Evolutionary conservation across 176 grass and related monocot genomes (phyloP), one percentile per base, ranked within the genome.

Genomic region (Oryza glumipatula): DNA sequence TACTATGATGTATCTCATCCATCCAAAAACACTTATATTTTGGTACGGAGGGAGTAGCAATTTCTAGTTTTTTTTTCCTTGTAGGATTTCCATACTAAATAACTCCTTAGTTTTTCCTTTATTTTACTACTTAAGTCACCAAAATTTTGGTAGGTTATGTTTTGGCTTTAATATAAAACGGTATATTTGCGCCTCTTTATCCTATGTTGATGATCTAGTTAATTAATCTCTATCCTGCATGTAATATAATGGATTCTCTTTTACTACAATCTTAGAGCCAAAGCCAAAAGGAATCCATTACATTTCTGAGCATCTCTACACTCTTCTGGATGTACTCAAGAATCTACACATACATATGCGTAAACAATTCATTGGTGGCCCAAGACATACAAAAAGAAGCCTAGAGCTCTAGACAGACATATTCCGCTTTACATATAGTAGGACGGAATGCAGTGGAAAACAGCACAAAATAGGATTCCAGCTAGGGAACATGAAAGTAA

Each of bases 401-500:
- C 75, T 85, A 84, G n/a, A 30, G 14, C 5, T 6, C 26, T 49
- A 66, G 19, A 38, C 28, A 14, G 32, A 49, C 68, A 51, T 26
- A 56, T 56, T 86, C 77, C 19, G n/a, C 73, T 73, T 48, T 43
- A 74, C 32, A 32, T 12, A 41, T 13, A 44, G 10, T 13, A 44
- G 10, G 58, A 49, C 66, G 44, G 45, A 58, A 46, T 30, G 70
- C 61, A 46, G 70, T 81, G 78, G 78, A 43, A 80, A 87, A 60
- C 70, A 81, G 63, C 46, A 81, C 47, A 58, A 46, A 35, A 75
- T 36, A 61, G 8, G 85, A 47, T 82, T 87, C 72, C 78, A 48
- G 36, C 85, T 76, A 76, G 70, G 68, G 44, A 39, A 56, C 46
- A 73, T 6, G 35, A 47, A 24, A 7, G 21, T 9, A 4, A 11